Evolutionary conservation across 257 asterid species (phyloP).

Genomic region (Solanum stenotomum): DNA sequence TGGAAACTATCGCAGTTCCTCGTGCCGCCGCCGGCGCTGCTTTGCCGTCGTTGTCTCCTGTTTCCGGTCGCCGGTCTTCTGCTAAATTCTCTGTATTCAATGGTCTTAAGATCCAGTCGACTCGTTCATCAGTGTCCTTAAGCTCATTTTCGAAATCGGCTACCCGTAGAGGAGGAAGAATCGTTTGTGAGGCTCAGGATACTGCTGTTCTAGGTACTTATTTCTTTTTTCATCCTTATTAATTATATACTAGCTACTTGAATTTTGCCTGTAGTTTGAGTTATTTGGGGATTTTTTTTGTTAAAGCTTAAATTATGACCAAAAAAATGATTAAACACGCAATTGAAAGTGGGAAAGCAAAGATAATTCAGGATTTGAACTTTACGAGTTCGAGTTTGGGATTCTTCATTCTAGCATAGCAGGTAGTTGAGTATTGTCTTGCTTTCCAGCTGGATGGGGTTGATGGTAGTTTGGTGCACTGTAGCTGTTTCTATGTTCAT

Average conservation of each 20-base stretch:
- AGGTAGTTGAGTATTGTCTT: neutral
- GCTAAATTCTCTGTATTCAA: slow-evolving; percentile 42
- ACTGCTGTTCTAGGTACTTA: slow-evolving; percentile 53
- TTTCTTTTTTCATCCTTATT: neutral
- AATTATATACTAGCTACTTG: neutral
- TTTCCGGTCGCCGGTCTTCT: slow-evolving; percentile 24
- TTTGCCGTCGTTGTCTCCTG: slow-evolving; percentile 35
- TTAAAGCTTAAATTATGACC: neutral
- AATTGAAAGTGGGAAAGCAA: neutral
- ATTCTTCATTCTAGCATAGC: too few species aligned
- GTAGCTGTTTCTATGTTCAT: neutral
- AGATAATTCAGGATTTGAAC: neutral
- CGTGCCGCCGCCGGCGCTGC: slow-evolving; percentile 58
- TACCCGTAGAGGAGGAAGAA: slow-evolving; percentile 29
- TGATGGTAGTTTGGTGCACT: neutral
- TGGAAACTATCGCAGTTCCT: slow-evolving; percentile 60
- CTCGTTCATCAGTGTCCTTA: slow-evolving; percentile 37
- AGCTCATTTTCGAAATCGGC: slow-evolving; percentile 19
- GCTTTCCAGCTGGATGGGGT: neutral
- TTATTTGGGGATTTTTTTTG: neutral
- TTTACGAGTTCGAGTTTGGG: neutral
- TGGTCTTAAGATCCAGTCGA: slow-evolving; percentile 54
- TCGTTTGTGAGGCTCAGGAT: slow-evolving; percentile 83
- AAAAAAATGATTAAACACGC: neutral
- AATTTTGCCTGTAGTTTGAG: neutral